Conservation (phyloP, 108 stramenopile genomes). For the Pseudonitzschia delicatissima region DNA sequence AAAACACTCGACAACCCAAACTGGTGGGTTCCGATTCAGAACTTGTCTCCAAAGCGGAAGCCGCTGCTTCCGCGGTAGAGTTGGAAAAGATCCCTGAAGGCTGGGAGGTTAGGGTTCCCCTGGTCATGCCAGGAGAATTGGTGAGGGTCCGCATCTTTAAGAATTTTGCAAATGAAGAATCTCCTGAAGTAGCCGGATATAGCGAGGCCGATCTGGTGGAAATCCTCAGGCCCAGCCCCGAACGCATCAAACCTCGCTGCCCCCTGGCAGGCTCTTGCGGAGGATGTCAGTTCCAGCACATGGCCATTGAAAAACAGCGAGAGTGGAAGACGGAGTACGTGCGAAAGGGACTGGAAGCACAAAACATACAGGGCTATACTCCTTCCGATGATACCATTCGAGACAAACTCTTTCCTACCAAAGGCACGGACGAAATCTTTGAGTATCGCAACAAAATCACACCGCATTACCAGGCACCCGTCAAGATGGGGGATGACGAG, state of each 20-base stretch:
- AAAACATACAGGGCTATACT: slow-evolving; percentile 29
- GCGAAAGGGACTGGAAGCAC: slow-evolving; percentile 60
- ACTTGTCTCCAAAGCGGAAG: not conserved
- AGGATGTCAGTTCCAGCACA: slow-evolving; percentile 98
- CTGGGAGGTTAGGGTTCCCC: slow-evolving; percentile 92
- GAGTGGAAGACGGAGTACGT: slow-evolving; percentile 90
- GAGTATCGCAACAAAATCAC: slow-evolving; percentile 94
- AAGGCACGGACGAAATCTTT: slow-evolving; percentile 87
- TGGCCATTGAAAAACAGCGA: slow-evolving; percentile 78
- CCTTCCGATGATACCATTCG: not conserved
- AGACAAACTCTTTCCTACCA: slow-evolving; percentile 22
- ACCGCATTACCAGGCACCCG: slow-evolving; percentile 92
- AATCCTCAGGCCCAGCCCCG: slow-evolving; percentile 71
- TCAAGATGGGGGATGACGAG: slow-evolving; percentile 30
- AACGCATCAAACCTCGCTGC: slow-evolving; percentile 83
- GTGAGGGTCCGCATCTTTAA: slow-evolving; percentile 78
- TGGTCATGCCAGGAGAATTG: slow-evolving; percentile 88
- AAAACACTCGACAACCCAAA: slow-evolving; percentile 2
- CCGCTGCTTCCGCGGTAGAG: not conserved
- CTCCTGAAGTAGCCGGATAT: slow-evolving; percentile 30
- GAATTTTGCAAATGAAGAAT: slow-evolving; percentile 46
- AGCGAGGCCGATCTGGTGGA: slow-evolving; percentile 90
- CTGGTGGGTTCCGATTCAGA: not conserved
- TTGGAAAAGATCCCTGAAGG: not conserved
- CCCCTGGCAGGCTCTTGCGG: slow-evolving; percentile 81